These are phyloP conservation scores for Colletotrichum liriopes DNA, from an alignment of 2,329 filamentous ascomycete genomes.

Conservation along the genomic window DNA sequence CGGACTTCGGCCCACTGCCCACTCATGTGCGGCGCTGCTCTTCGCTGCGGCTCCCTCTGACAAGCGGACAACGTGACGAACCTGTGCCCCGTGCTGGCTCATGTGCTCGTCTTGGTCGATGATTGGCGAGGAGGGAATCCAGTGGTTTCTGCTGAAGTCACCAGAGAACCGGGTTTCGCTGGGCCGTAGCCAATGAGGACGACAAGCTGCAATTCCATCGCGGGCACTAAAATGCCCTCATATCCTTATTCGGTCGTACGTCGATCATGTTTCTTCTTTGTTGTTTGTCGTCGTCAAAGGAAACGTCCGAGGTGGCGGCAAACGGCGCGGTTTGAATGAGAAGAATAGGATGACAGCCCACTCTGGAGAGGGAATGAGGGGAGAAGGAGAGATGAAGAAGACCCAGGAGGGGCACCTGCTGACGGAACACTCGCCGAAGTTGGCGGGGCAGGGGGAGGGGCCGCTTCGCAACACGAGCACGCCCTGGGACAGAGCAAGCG, in stretches of 20 bases:
- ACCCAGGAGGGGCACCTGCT: constrained; percentile 13
- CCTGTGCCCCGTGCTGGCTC: constrained; percentile 43
- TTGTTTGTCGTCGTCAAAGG: neutral
- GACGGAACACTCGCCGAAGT: constrained; percentile 23
- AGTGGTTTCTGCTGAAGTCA: constrained; percentile 35
- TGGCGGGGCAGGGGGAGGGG: constrained; percentile 10
- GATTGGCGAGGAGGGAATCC: constrained; percentile 43
- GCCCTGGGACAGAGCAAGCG: constrained; percentile 6
- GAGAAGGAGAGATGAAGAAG: neutral
- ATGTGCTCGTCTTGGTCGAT: constrained; percentile 27
- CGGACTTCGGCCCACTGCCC: constrained; percentile 4
- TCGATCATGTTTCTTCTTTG: constrained; percentile 15
- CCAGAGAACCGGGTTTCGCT: constrained; percentile 24
- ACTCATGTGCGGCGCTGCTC: constrained; percentile 26
- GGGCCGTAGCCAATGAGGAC: constrained; percentile 37
- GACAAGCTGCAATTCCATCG: constrained; percentile 6
- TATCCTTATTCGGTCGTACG: constrained; percentile 36
- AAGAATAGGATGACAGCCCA: constrained; percentile 10
- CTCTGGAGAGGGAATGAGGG: neutral
- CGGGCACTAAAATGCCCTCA: constrained; percentile 35
- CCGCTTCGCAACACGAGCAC: constrained; percentile 15
- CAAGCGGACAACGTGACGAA: constrained; percentile 43
- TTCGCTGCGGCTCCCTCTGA: constrained; percentile 40
- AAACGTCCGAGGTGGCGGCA: constrained; percentile 1
- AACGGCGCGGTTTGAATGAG: constrained; percentile 6